A percentile compares a stretch with the other conserved stretches of the same genome.
Evolutionary conservation across 2,329 filamentous ascomycete species (phyloP).

Genomic region (Hymenoscyphus fraxineus): DNA sequence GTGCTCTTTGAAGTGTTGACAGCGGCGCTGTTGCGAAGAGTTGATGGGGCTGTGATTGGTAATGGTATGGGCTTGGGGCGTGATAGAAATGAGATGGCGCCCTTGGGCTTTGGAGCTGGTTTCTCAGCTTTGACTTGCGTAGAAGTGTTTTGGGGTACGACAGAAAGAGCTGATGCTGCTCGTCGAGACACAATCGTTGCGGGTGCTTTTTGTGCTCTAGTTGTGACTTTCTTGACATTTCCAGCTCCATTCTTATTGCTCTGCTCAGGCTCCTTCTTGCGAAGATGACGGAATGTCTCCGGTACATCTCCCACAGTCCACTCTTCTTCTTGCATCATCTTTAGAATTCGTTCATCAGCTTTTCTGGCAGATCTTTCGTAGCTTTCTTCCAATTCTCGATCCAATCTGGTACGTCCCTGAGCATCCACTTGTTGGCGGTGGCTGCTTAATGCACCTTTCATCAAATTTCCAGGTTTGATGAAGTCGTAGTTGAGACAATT

Average conservation of each 20-base stretch:
- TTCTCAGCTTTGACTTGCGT: conserved; percentile 30
- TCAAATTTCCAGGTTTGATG: conserved; percentile 52
- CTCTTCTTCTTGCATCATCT: conserved; percentile 58
- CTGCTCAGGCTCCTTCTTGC: conserved; percentile 29
- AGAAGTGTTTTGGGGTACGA: conserved; percentile 33
- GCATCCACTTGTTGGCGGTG: conserved; percentile 64
- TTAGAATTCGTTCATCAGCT: conserved; percentile 64
- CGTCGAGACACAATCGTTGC: conserved; percentile 52
- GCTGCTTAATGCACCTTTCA: conserved; percentile 58
- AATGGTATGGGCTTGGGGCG: conserved; percentile 41
- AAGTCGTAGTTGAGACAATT: conserved; percentile 53
- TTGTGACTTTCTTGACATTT: conserved; percentile 24
- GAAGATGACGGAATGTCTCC: conserved; percentile 39
- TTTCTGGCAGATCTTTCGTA: conserved; percentile 42
- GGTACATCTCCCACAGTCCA: conserved; percentile 57
- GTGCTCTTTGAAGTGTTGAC: conserved; percentile 72
- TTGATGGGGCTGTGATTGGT: conserved; percentile 44
- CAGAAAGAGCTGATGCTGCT: conserved; percentile 51
- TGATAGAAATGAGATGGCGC: conserved; percentile 34
- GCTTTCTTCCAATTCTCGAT: conserved; percentile 56
- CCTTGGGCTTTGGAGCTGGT: conserved; percentile 36
- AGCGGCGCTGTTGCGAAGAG: conserved; percentile 56
- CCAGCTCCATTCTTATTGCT: conserved; percentile 12
- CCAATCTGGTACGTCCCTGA: conserved; percentile 59
- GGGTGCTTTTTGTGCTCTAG: conserved; percentile 36